Base-by-base conservation (phyloP, 805 yeast genomes). In the Scheffersomyces coipomensis region DNA sequence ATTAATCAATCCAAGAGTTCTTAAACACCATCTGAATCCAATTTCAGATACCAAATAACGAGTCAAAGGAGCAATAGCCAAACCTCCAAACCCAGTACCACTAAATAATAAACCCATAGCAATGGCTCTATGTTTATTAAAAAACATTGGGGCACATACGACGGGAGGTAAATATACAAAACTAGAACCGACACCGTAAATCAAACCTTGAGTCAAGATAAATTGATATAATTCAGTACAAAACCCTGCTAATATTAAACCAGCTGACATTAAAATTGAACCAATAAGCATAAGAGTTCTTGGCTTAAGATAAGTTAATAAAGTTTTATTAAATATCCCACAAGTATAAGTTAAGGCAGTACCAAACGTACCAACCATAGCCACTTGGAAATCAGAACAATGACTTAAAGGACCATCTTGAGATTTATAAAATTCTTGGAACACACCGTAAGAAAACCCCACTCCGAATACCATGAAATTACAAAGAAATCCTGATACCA, bases 41-140 rank as follows among this genome's bases (percentile, higher is more conserved):
- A 61, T 37, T 16, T 37, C 22, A 2, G 56, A 36, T 21, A 64
- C 44, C 13, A 64, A 45, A 13, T 41, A 44, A 29, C 64, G 37
- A 1, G 59, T 52, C 1, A 60, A 27, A 2, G 59, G 53, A 2
- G 69, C 68, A 36, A 64, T 34, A 1, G 52, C 52, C 29, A 64
- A 51, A 3, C 60, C 68, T 5, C 71, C 71, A 29, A 63, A 44
- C 11, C 71, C 71, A 1, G 67, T 51, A 11, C 71, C 71, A 19
- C 63, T 52, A 38, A 64, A 64, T 11, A 63, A 36, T 3, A 62
- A 34, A 2, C 71, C 70, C 54, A 61, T 48, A 1, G 68, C 68
- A 38, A 59, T 49, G 6, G 60, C 67, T 33, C 68, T 42, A 40
- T 60, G 55, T 22, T 52, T 45, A 10, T 45, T 47, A 43, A 56